These are phyloP conservation scores for Echinosophora koreensis DNA, from an alignment of 306 rosid species.

Conservation along the genomic window DNA sequence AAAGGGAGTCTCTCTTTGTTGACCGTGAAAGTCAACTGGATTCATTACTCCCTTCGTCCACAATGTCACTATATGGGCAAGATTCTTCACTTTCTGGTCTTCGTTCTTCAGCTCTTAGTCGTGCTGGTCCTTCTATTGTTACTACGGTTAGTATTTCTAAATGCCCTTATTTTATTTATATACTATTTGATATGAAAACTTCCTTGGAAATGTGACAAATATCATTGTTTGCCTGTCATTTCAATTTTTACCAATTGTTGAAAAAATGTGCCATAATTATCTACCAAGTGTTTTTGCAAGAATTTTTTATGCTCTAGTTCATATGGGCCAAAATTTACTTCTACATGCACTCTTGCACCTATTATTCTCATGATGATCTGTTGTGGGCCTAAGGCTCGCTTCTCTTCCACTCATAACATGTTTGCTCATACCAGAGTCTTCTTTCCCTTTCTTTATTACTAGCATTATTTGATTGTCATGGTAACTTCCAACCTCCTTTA, in stretches of 20 bases:
- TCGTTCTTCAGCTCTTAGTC: slow-evolving; percentile 81
- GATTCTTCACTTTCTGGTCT: slow-evolving; percentile 72
- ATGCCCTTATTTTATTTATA: slow-evolving; percentile 19
- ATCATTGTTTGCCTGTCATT: neutral
- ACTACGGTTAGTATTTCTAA: slow-evolving; percentile 72
- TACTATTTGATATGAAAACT: slow-evolving; percentile 35
- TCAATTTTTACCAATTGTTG: slow-evolving; percentile 9
- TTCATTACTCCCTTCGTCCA: slow-evolving; percentile 69
- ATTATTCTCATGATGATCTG: neutral
- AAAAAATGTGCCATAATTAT: slow-evolving; percentile 25
- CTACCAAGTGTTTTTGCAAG: slow-evolving; percentile 4
- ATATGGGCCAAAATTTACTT: slow-evolving; percentile 26
- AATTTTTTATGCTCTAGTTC: slow-evolving; percentile 15
- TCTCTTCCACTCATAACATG: no score
- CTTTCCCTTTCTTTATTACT: neutral
- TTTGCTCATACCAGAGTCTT: no score
- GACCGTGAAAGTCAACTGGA: slow-evolving; percentile 83
- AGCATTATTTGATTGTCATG: slow-evolving; percentile 4
- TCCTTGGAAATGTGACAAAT: slow-evolving; percentile 12
- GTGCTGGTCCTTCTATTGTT: slow-evolving; percentile 78
- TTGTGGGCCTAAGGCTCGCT: neutral
- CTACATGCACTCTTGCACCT: slow-evolving; percentile 15
- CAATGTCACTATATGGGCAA: slow-evolving; percentile 75
- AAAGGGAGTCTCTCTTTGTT: slow-evolving; percentile 72
- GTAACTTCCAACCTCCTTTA: slow-evolving; percentile 21